Evolutionary conservation across 1,284 basidiomycete species (phyloP), one percentile per base, ranked within the genome.

Genomic region (Coniferiporia weirii): DNA sequence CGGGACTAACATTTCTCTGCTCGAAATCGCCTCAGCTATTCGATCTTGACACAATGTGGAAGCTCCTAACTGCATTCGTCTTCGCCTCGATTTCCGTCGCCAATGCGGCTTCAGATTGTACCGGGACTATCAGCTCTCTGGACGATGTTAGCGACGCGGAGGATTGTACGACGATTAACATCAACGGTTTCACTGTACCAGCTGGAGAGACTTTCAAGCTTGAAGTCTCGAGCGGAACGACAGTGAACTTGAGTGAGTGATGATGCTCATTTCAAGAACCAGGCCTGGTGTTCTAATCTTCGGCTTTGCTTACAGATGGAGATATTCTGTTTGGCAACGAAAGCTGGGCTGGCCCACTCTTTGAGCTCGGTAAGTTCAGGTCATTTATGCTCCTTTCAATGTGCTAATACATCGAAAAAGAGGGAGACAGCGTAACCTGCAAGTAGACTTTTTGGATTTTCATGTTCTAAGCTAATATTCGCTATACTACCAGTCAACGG

Each of bases 101-200:
- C 35, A 12, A 27, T 46, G 61, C 63, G 51, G 56, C 65, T 19
- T 49, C 56, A 12, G 65, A 64, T 22, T 78, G 76, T 62, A 73
- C 72, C 3, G 76, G 76, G 13, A 76, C 75, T 1, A 78, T 79
- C 60, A 70, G 68, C 36, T 78, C 76, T 0, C 61, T 79, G 22
- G 55, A 56, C 72, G 78, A 79, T 65, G 76, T 80, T 38, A 61
- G 70, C 13, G 69, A 65, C 38, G 79, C 79, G 44, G 72, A 76
- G 36, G 63, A 69, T 54, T 81, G 79, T 65, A 79, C 76, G 5
- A 79, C 75, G 12, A 73, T 81, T 43, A 75, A 75, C 64, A 72
- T 81, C 60, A 76, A 79, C 57, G 64, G 70, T 22, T 80, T 81
- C 66, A 77, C 66, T 9, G 71, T 71, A n/a, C 68, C 70, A 7